phyloP scores from a whole-genome alignment of 208 protist species.

The Crithidia bombi region DNA sequence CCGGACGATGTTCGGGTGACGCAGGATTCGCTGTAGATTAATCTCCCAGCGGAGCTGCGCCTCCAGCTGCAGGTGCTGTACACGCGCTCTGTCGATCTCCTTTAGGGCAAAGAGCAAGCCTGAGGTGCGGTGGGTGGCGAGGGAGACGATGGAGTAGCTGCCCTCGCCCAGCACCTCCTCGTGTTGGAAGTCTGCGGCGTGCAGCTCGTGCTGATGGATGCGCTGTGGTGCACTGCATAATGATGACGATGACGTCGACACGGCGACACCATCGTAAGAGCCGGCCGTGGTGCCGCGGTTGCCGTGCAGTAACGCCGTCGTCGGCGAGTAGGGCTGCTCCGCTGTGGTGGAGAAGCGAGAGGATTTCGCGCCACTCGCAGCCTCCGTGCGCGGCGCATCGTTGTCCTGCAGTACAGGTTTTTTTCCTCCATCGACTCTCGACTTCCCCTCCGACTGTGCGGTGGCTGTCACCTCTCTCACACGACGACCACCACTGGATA shows the following conservation, averaged over 20 bases:
- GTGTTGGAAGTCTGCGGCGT: constrained; percentile 64
- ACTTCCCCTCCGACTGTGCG: too few species aligned
- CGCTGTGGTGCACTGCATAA: background rate
- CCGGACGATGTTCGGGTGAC: constrained; percentile 83
- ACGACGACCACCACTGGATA: too few species aligned
- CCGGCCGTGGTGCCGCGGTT: background rate
- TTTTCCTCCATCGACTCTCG: too few species aligned
- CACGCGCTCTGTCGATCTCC: constrained; percentile 50
- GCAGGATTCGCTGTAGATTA: constrained; percentile 82
- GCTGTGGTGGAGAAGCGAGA: background rate
- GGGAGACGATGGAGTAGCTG: constrained; percentile 75
- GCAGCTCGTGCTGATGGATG: constrained; percentile 62
- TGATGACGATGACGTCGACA: background rate
- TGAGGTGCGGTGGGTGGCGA: constrained; percentile 67
- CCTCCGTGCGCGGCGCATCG: too few species aligned
- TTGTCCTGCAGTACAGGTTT: too few species aligned
- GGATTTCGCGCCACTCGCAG: background rate
- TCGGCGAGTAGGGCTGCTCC: background rate
- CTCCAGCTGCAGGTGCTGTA: constrained; percentile 41
- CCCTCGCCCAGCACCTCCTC: constrained; percentile 70
- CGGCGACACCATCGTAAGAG: background rate
- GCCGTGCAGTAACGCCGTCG: background rate
- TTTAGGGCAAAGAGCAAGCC: constrained; percentile 74
- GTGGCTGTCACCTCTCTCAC: too few species aligned
- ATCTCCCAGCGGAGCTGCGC: constrained; percentile 80